These are phyloP conservation scores for Nicotiana attenuata DNA, from an alignment of 257 asterid genomes.

Conservation along the genomic window DNA sequence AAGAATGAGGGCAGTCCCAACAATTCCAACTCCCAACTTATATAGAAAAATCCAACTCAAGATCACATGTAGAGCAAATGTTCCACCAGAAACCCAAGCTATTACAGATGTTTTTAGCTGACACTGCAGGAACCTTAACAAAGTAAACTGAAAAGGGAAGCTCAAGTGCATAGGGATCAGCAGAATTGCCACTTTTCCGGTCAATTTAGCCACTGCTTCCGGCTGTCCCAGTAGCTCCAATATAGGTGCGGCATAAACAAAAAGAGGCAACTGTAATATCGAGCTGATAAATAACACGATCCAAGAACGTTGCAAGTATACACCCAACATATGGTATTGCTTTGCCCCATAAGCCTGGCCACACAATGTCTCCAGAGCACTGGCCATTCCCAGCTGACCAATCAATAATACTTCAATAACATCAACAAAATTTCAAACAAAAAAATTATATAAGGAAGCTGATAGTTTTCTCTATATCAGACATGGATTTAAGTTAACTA, in stretches of 20 bases:
- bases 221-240: slow-evolving; percentile 44
- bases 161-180: slow-evolving; percentile 63
- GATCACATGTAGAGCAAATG: slow-evolving; percentile 34
- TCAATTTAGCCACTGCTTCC: slow-evolving; percentile 32
- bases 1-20: slow-evolving; percentile 45
- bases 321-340: slow-evolving; percentile 42
- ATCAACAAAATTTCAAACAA: background rate
- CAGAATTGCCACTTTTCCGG: slow-evolving; percentile 52
- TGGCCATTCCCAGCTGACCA: slow-evolving; percentile 60
- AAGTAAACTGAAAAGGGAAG: slow-evolving; percentile 46
- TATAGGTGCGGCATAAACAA: slow-evolving; percentile 37
- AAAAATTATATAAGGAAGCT: background rate
- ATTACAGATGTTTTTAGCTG: slow-evolving; percentile 45
- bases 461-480: background rate
- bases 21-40: slow-evolving; percentile 42
- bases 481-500: background rate
- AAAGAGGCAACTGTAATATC: slow-evolving; percentile 39
- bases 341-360: slow-evolving; percentile 62
- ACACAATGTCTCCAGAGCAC: slow-evolving; percentile 59
- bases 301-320: slow-evolving; percentile 56
- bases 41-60: slow-evolving; percentile 45
- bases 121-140: slow-evolving; percentile 60
- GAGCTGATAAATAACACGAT: slow-evolving; percentile 45
- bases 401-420: background rate
- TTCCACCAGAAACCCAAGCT: slow-evolving; percentile 42